phyloP scores from a whole-genome alignment of 495 filamentous ascomycete species.

The Annulohypoxylon stygium region DNA sequence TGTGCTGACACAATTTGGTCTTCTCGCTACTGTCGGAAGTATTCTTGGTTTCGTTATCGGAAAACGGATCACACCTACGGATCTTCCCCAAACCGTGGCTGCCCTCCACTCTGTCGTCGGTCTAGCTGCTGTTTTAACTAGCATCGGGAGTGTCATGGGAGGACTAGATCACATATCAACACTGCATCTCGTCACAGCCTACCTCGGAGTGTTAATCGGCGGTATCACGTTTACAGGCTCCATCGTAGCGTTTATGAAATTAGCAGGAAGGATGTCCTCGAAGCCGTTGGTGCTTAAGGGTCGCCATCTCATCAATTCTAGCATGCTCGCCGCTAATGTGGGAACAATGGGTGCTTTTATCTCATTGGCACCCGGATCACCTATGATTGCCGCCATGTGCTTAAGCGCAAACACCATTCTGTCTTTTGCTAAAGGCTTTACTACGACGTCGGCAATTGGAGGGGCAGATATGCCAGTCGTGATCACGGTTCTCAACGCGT shows the following conservation, averaged over 20 bases:
- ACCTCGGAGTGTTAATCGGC: slow-evolving; percentile 82
- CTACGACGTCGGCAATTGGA: slow-evolving; percentile 84
- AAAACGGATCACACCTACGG: slow-evolving; percentile 84
- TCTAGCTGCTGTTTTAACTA: slow-evolving; percentile 83
- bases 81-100: slow-evolving; percentile 84
- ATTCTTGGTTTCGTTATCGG: slow-evolving; percentile 75
- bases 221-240: slow-evolving; percentile 88
- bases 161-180: slow-evolving; percentile 73
- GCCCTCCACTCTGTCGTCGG: slow-evolving; percentile 86
- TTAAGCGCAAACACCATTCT: slow-evolving; percentile 78
- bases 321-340: slow-evolving; percentile 76
- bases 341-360: slow-evolving; percentile 85
- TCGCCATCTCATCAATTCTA: slow-evolving; percentile 76
- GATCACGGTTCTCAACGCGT: slow-evolving; percentile 87
- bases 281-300: slow-evolving; percentile 75
- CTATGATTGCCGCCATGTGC: slow-evolving; percentile 78
- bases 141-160: slow-evolving; percentile 83
- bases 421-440: slow-evolving; percentile 84
- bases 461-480: slow-evolving; percentile 91
- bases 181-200: slow-evolving; percentile 82
- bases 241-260: slow-evolving; percentile 84
- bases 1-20: slow-evolving; percentile 77
- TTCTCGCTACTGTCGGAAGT: slow-evolving; percentile 76
- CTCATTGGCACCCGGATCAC: slow-evolving; percentile 78
- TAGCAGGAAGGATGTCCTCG: slow-evolving; percentile 81